Base-by-base conservation (phyloP, 768 basidiomycete genomes). In the Russula virescens region DNA sequence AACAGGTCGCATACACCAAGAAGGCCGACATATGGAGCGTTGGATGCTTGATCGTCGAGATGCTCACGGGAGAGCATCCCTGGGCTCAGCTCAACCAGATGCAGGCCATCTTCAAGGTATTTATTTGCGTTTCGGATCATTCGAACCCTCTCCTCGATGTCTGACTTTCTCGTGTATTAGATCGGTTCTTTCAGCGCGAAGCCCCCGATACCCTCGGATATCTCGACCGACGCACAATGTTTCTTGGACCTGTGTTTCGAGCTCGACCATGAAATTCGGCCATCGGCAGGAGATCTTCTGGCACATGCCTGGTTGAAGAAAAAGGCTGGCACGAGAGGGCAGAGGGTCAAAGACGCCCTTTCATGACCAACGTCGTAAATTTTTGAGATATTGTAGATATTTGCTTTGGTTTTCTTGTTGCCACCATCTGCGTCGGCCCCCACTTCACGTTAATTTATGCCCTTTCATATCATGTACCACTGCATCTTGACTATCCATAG, bases 1-100 rank as follows among this genome's bases (percentile, higher is more conserved):
- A 95, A 71, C 97, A 99, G 76, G 94, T 87, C 26, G 83, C 86
- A 0, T 92, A 97, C 71, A 95, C 94, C 11, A 81, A 80, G 63
- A 95, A 95, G 71, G 94, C 94, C 7, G 95, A 97, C 72, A 95
- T 97, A 58, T 98, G 95, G 95, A 92, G 91, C 72, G 88, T 98
- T 1, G 94, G 94, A 1, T 96, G 94, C 73, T 76, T 98, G 51
- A 87, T 97, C 26, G 92, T 98, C 14, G 94, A 98, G 74, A 98
- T 98, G 94, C 78, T 97, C 58, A 98, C 95, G 0, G 94, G 94
- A 2, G 89, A 94, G 70, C 94, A 95, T 72, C 94, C 94, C 1
- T 98, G 91, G 86, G 91, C 96, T 0, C 90, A 95, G 66, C 80
- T 98, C 46, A 94, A 89, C 6, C 97, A 98, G 76, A 98, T 98